These are phyloP conservation scores for Cornus kousa DNA, from an alignment of 148 eudicot species.

Conservation along the genomic window DNA sequence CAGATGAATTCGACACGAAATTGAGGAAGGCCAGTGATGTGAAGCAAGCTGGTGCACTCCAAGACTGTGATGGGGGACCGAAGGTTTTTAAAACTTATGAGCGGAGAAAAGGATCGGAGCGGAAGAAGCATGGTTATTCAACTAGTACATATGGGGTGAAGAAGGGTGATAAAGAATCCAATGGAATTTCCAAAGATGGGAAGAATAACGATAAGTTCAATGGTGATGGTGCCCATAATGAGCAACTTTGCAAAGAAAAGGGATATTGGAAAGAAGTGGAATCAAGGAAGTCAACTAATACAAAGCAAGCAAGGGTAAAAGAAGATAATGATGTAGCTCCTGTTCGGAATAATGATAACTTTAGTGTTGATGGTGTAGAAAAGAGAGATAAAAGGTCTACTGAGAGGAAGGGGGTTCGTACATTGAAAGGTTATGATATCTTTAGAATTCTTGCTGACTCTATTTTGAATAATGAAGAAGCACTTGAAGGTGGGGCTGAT, in stretches of 20 bases:
- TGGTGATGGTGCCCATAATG: background rate
- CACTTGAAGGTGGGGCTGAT: background rate
- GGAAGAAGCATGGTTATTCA: background rate
- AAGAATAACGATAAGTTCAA: background rate
- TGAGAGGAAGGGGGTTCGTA: constrained; percentile 3
- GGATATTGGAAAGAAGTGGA: background rate
- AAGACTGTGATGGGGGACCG: background rate
- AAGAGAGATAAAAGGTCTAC: background rate
- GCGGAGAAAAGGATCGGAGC: too few species aligned
- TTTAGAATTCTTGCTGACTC: constrained; percentile 20
- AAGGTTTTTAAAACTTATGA: background rate
- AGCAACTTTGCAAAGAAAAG: background rate
- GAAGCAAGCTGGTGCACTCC: background rate
- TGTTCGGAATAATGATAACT: background rate
- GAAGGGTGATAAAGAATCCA: background rate
- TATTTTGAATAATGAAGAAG: constrained; percentile 15
- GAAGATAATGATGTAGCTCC: background rate
- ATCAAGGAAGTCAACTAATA: background rate
- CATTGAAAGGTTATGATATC: constrained; percentile 14
- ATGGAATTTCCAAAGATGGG: background rate
- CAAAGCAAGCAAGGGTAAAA: background rate
- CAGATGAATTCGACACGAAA: too few species aligned
- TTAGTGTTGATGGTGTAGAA: background rate
- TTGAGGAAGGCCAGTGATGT: too few species aligned
- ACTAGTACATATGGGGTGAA: background rate